Base-by-base conservation (phyloP, 768 basidiomycete genomes). In the Kwoniella newhampshirensis region DNA sequence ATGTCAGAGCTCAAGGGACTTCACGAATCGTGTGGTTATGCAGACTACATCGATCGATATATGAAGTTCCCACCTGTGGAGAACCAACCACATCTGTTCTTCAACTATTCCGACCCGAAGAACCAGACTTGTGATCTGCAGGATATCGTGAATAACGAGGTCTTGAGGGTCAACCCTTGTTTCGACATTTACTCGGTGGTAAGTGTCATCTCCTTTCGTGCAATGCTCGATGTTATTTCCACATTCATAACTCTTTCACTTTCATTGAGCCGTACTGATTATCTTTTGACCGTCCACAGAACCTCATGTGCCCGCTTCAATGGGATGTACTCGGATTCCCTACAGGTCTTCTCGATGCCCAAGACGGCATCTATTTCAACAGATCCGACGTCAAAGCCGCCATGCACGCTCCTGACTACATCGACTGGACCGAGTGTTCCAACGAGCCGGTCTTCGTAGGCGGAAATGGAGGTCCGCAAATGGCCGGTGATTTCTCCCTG, bases 1-100 rank as follows among this genome's bases (percentile, higher is more conserved):
- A 52, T 52, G 51, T 35, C 51, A 17, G n/a, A 37, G 21, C 20
- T 52, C 5, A 27, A 39, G 37, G 2, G 11, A 17, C 32, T 52
- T 12, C 51, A 52, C 51, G 36, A 52, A 28, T 21, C 37, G 17
- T 52, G 51, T 27, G 51, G 51, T n/a, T 52, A 52, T 30, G 36
- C 35, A 23, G 36, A 39, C n/a, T 52, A 39, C 26, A 37, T 52
- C 21, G 51, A 52, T 30, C 37, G 26, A 17, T 52, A n/a, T 23
- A n/a, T 39, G 18, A n/a, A 37, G 21, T 52, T 39, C 36, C 51
- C 51, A 15, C 35, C 51, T 15, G 21, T 30, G 6, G 13, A 37
- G 5, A 27, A 21, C n/a, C n/a, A 39, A n/a, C 51, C 35, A 3
- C 32, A 35, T 23, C 13, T n/a, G 36, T 52, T 52, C 37, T 39